phyloP scores from a whole-genome alignment of 129 eudicot genomes.

The Scalesia atractyloides region DNA sequence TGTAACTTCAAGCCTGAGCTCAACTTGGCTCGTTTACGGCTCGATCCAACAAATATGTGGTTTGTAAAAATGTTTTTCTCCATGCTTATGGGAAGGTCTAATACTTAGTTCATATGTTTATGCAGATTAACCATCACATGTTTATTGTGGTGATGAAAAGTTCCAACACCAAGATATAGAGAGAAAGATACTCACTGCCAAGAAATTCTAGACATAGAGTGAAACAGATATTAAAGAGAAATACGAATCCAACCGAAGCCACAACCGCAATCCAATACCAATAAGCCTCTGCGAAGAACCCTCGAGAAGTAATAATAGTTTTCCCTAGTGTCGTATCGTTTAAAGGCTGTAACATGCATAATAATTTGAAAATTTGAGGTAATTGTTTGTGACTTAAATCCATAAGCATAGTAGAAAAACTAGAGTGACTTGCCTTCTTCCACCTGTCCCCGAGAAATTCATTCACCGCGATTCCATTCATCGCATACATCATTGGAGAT shows the following conservation, averaged over 20 bases:
- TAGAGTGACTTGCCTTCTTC: slow-evolving; percentile 32
- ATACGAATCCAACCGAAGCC: slow-evolving; percentile 48
- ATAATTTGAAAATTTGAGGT: background rate
- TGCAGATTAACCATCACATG: background rate
- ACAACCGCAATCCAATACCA: slow-evolving; percentile 74
- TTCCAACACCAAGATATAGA: background rate
- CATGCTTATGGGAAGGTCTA: background rate
- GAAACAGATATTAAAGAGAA: slow-evolving; percentile 43
- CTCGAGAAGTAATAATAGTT: slow-evolving; percentile 44
- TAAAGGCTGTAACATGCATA: background rate
- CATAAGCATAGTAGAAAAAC: background rate
- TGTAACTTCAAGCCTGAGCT: too few relatives aligned
- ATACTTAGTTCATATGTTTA: background rate
- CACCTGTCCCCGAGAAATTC: slow-evolving; percentile 51
- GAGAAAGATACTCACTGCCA: slow-evolving; percentile 43
- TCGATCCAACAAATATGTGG: background rate
- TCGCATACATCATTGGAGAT: slow-evolving; percentile 62
- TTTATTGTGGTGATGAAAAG: background rate
- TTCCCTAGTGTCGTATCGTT: slow-evolving; percentile 27
- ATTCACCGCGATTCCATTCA: slow-evolving; percentile 48
- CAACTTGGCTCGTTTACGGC: too few relatives aligned
- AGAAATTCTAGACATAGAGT: slow-evolving; percentile 45
- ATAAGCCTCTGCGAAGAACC: slow-evolving; percentile 47
- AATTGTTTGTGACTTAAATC: background rate
- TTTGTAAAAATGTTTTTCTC: background rate